Percentiles rank a stretch among this genome's conserved stretches.
Evolutionary conservation across 805 yeast species (phyloP).

Genomic region (Komagataella ulmi): DNA sequence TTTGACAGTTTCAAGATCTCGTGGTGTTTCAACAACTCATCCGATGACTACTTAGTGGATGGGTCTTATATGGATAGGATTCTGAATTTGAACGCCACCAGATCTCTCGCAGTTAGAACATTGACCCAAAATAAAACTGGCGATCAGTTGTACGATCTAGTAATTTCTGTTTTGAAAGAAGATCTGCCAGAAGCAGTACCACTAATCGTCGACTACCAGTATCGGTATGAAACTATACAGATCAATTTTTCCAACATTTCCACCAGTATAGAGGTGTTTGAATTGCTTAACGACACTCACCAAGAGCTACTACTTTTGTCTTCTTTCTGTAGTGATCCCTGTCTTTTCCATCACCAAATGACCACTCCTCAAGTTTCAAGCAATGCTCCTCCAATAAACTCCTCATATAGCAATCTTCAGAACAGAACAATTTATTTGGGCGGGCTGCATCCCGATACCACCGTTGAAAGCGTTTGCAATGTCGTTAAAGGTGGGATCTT

Average conservation of each 20-base stretch:
- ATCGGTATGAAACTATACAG: neutral
- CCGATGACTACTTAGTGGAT: neutral
- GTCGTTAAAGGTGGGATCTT: conserved; percentile 67
- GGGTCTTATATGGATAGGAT: neutral
- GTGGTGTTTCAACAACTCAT: neutral
- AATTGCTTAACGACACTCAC: neutral
- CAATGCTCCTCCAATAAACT: neutral
- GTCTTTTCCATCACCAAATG: neutral
- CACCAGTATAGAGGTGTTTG: neutral
- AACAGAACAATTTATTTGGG: conserved; percentile 65
- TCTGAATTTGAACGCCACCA: neutral
- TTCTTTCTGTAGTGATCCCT: neutral
- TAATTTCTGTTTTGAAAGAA: neutral
- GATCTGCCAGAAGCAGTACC: neutral
- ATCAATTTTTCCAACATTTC: neutral
- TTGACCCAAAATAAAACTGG: neutral
- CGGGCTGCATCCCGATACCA: conserved; percentile 48
- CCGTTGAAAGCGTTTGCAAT: conserved; percentile 64
- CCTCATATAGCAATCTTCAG: conserved; percentile 15
- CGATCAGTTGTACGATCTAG: neutral
- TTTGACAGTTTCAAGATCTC: neutral
- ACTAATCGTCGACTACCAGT: neutral
- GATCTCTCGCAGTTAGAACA: neutral
- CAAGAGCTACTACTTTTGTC: neutral
- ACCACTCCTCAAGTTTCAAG: neutral